A percentile compares a stretch with the other conserved stretches of the same genome.
Conservation (phyloP, 345 rosid species). For the Microthlaspi erraticum region DNA sequence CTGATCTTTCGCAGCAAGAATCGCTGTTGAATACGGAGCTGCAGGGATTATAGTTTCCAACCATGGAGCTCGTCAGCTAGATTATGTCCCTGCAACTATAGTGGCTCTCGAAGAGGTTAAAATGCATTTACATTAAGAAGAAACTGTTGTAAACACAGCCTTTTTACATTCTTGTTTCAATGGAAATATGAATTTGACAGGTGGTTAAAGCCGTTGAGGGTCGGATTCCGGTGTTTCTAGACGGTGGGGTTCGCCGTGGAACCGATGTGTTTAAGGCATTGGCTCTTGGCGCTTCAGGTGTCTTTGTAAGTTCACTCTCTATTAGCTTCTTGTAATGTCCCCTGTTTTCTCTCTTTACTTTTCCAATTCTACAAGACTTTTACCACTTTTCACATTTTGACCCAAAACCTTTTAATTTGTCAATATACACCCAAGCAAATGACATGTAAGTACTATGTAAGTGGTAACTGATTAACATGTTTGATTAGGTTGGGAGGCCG, state of each 20-base stretch:
- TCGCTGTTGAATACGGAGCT: constrained; percentile 73
- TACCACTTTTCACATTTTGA: not conserved
- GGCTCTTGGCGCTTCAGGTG: constrained; percentile 92
- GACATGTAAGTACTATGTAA: no score
- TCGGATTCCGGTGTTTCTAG: constrained; percentile 81
- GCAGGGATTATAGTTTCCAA: constrained; percentile 95
- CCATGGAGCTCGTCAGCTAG: no score
- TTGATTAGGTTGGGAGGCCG: constrained; percentile 83
- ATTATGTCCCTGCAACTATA: no score
- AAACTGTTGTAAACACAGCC: not conserved
- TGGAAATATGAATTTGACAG: constrained; percentile 38
- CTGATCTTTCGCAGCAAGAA: constrained; percentile 57
- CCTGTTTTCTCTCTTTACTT: no score
- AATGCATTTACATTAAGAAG: not conserved
- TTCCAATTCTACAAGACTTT: not conserved
- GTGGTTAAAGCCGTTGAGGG: constrained; percentile 86
- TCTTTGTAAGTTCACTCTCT: constrained; percentile 70
- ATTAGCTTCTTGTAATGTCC: not conserved
- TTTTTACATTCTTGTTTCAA: no score
- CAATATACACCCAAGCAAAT: not conserved
- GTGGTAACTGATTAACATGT: not conserved
- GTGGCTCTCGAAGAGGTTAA: constrained; percentile 32
- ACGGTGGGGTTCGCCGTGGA: constrained; percentile 95
- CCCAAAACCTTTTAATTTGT: not conserved
- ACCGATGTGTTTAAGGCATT: constrained; percentile 96